Base-by-base conservation (phyloP, 352 stramenopile species). In the Phytophthora aleatoria region DNA sequence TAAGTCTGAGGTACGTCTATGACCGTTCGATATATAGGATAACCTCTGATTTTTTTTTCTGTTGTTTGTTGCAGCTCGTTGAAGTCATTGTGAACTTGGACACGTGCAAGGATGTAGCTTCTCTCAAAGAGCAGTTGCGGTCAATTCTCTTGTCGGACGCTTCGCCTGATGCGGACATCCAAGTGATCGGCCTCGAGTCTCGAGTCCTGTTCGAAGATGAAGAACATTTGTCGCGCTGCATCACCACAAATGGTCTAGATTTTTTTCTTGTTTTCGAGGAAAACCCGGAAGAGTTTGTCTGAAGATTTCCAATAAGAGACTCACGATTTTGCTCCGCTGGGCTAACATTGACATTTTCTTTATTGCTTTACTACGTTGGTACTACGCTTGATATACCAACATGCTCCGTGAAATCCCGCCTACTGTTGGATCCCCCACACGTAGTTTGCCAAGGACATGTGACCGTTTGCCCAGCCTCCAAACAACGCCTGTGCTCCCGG, bases 211-310 rank as follows among this genome's bases (percentile, higher is more conserved):
- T 68, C 10, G 43, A 50, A n/a, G 42, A 80, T 16, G 10, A 65
- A 0, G 69, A 75, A 30, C 39, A 20, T 1, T 47, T 80, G 39
- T 27, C 33, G 15, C 43, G 41, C 5, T 80, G 69, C 47, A 48
- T 80, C 16, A 8, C 16, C 12, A 36, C 63, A 1, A 71, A 78
- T 47, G 73, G 69, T 8, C n/a, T 12, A 15, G 62, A 68, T 3
- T 72, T 78, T 45, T 81, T 59, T 42, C 15, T 76, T 5, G 61
- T 77, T 2, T 31, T 68, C 3, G 65, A 74, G 1, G 55, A 77
- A 27, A 66, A 26, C 15, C 38, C 50, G 26, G 61, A 67, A 45
- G 64, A 63, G 10, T 64, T 70, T 69, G 57, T 70, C 31, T 70
- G 24, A 54, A 11, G 13, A 39, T 41, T 10, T 16, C n/a, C 33